These are phyloP conservation scores for Cyberlindnera galapagoensis DNA, from an alignment of 805 yeast species.

Conservation along the genomic window DNA sequence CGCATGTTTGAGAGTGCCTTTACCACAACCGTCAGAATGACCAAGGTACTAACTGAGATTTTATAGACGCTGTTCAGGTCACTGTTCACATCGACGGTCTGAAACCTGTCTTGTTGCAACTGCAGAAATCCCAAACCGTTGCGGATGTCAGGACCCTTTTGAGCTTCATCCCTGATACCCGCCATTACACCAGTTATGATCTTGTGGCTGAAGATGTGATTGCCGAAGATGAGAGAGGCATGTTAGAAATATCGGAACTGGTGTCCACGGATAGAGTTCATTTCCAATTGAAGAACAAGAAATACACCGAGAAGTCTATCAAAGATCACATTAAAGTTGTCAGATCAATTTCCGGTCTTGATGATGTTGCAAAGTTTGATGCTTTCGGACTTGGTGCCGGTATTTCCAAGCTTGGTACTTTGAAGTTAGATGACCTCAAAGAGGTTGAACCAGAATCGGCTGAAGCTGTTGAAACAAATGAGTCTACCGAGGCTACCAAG, in stretches of 20 bases:
- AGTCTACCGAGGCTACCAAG: background rate
- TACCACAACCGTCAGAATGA: too few species aligned
- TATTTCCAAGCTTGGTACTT: constrained; percentile 37
- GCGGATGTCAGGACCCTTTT: constrained; percentile 54
- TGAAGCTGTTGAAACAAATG: constrained; percentile 7
- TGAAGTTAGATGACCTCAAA: constrained; percentile 30
- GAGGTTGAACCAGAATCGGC: constrained; percentile 8
- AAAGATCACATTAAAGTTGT: constrained; percentile 56
- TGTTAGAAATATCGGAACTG: too few species aligned
- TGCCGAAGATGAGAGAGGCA: constrained; percentile 23
- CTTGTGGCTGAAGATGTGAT: constrained; percentile 33
- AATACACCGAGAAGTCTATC: constrained; percentile 56
- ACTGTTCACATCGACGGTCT: too few species aligned
- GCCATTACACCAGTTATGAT: constrained; percentile 55
- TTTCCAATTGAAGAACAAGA: constrained; percentile 43
- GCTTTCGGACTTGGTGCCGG: constrained; percentile 40
- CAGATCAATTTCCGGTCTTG: constrained; percentile 54
- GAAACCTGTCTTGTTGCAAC: too few species aligned
- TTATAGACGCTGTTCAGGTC: too few species aligned
- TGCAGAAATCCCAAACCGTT: too few species aligned
- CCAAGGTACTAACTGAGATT: too few species aligned
- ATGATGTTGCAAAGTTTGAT: constrained; percentile 32
- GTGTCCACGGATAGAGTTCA: too few species aligned
- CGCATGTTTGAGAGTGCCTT: too few species aligned
- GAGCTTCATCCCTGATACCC: constrained; percentile 47